phyloP scores from a whole-genome alignment of 441 rosid genomes.

The Aquilaria agallochum region DNA sequence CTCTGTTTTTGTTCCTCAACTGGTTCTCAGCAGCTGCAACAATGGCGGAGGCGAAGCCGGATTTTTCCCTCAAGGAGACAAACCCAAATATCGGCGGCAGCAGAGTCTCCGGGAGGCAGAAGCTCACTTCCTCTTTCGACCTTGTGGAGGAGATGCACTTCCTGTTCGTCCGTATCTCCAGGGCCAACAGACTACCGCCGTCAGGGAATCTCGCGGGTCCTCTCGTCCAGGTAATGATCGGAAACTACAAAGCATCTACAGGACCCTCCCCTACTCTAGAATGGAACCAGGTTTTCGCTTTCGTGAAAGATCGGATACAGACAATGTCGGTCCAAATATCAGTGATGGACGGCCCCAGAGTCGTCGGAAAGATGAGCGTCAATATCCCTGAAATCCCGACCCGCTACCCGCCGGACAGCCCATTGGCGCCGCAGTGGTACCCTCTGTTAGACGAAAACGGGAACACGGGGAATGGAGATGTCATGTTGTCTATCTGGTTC shows the following conservation, averaged over 20 bases:
- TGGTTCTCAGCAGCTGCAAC: too few species aligned
- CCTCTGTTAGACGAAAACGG: constrained; percentile 17
- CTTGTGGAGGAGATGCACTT: constrained; percentile 24
- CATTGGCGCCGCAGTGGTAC: constrained; percentile 25
- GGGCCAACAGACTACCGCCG: constrained; percentile 11
- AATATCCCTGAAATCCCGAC: constrained; percentile 17
- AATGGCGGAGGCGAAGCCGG: constrained; percentile 12
- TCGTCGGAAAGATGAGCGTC: not conserved
- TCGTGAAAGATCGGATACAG: constrained; percentile 17
- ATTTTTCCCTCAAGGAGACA: constrained; percentile 21
- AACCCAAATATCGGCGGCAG: constrained; percentile 21
- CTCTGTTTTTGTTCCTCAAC: too few species aligned
- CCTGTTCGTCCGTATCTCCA: constrained; percentile 17
- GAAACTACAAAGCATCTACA: constrained; percentile 22
- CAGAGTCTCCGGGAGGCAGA: constrained; percentile 21
- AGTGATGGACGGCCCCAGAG: constrained; percentile 13
- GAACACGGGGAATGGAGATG: constrained; percentile 15
- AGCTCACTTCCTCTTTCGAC: constrained; percentile 21
- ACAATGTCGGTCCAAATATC: constrained; percentile 8
- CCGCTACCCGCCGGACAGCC: constrained; percentile 20
- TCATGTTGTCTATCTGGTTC: constrained; percentile 25
- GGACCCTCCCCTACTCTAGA: constrained; percentile 14
- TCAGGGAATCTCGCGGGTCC: constrained; percentile 7
- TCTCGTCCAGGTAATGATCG: constrained; percentile 18
- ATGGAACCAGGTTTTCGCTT: constrained; percentile 27